phyloP scores from a whole-genome alignment of 2,329 filamentous ascomycete genomes.

The Cytospora piceicola region DNA sequence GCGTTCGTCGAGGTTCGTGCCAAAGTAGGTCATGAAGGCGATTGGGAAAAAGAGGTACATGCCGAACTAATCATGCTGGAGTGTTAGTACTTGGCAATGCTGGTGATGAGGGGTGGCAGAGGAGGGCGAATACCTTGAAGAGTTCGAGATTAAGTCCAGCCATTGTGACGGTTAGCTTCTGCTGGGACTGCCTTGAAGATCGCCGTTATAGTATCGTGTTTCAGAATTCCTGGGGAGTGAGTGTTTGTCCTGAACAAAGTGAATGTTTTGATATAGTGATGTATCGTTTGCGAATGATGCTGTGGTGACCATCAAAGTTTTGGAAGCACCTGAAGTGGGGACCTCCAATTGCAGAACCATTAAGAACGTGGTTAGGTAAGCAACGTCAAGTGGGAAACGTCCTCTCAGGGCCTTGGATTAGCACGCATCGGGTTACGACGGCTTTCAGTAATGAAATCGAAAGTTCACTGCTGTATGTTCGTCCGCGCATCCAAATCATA shows the following conservation, averaged over 20 bases:
- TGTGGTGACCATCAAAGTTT: not conserved
- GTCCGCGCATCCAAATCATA: not conserved
- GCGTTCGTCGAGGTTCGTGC: constrained; percentile 92
- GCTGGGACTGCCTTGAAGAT: not conserved
- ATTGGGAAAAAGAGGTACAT: constrained; percentile 99
- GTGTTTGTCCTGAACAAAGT: not conserved
- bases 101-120: constrained; percentile 6
- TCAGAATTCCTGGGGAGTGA: not conserved
- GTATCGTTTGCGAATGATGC: constrained; percentile 1
- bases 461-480: not conserved
- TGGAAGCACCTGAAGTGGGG: not conserved
- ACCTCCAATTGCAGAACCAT: not conserved
- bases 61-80: constrained; percentile 72
- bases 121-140: constrained; percentile 71
- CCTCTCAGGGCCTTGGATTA: constrained; percentile 3
- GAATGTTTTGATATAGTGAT: not conserved
- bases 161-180: constrained; percentile 51
- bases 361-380: constrained; percentile 11
- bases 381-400: not conserved
- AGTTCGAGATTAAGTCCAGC: constrained; percentile 90
- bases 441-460: not conserved
- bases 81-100: constrained; percentile 17
- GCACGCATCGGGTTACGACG: not conserved
- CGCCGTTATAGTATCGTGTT: not conserved
- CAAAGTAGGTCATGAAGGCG: constrained; percentile 99